Evolutionary conservation across 352 stramenopile species (phyloP), one percentile per base, ranked within the genome.

Genomic region (Globisporangium carolinianum): DNA sequence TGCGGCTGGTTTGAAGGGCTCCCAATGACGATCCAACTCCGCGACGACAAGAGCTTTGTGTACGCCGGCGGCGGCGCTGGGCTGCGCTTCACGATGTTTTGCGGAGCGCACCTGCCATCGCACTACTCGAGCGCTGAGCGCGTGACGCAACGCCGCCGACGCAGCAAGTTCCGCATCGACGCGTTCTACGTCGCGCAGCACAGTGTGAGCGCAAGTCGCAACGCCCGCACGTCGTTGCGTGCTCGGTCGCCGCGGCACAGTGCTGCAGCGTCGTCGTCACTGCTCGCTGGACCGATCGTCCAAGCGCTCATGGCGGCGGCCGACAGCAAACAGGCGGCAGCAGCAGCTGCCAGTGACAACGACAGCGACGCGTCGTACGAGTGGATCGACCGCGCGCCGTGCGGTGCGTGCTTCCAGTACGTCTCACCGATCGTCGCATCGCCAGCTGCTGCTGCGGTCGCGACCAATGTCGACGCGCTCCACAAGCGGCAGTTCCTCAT

Each of bases 1-100:
- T 96, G 87, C 36, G 83, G 74, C 0, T 96, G 87, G 87, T 96
- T 81, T 60, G 80, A 87, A 32, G 87, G 87, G 6, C 65, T 87
- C 7, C 71, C 79, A 5, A 91, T 95, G 83, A 85, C 67, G 2
- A 73, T 89, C 50, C 68, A 63, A 1, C 62, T 83, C 12, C 49
- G 66, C 36, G 63, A 76, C 36, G 66, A 76, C 12, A 67, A 72
- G 17, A 65, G 79, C 35, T 89, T 80, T 38, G 57, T 93, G 15
- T 93, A 94, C 58, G 72, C 67, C 15, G 86, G 83, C 14, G 86
- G 86, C 8, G 86, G 86, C 17, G 71, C 79, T 49, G 86, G 86
- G 1, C 65, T 95, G 32, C 61, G 73, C 9, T 95, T 93, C 66
- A 56, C 69, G 51, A 69, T 95, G 63, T 65, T 76, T 24, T 95